phyloP scores from a whole-genome alignment of 2,329 filamentous ascomycete genomes.

The Zalaria obscura region DNA sequence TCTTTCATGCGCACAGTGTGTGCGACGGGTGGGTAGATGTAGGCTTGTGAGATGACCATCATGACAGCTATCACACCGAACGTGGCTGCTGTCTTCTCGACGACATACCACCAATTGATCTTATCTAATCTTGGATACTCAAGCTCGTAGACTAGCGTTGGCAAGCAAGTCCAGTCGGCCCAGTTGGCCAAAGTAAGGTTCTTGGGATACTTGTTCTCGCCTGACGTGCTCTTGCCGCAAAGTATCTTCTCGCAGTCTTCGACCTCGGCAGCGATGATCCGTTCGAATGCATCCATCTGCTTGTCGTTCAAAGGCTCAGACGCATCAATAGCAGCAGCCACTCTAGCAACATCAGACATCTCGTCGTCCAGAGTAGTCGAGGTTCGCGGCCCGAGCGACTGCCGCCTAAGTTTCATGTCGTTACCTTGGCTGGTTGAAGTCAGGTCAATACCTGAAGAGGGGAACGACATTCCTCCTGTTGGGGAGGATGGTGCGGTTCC shows the following conservation, averaged over 20 bases:
- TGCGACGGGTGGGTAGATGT: slow-evolving; percentile 63
- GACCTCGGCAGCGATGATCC: slow-evolving; percentile 55
- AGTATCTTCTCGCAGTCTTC: slow-evolving; percentile 50
- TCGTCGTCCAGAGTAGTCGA: slow-evolving; percentile 31
- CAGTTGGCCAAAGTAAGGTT: slow-evolving; percentile 49
- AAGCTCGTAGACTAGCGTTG: slow-evolving; percentile 66
- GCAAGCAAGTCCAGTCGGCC: slow-evolving; percentile 59
- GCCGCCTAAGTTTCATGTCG: slow-evolving; percentile 10
- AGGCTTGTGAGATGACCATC: slow-evolving; percentile 64
- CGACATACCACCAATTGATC: slow-evolving; percentile 62
- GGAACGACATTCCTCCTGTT: neutral
- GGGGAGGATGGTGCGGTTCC: slow-evolving; percentile 21
- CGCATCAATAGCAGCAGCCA: slow-evolving; percentile 48
- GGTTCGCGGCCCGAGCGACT: slow-evolving; percentile 21
- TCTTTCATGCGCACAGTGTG: slow-evolving; percentile 54
- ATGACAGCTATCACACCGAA: slow-evolving; percentile 64
- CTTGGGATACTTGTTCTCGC: slow-evolving; percentile 45
- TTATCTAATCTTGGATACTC: slow-evolving; percentile 58
- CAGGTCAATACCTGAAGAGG: neutral
- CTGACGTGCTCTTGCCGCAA: slow-evolving; percentile 42
- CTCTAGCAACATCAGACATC: slow-evolving; percentile 42
- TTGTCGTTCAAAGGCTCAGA: slow-evolving; percentile 44
- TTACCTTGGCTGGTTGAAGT: neutral
- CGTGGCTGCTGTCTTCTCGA: slow-evolving; percentile 55
- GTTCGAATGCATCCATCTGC: slow-evolving; percentile 49